Conservation (phyloP, 148 eudicot species). For the Euryodendron excelsum region DNA sequence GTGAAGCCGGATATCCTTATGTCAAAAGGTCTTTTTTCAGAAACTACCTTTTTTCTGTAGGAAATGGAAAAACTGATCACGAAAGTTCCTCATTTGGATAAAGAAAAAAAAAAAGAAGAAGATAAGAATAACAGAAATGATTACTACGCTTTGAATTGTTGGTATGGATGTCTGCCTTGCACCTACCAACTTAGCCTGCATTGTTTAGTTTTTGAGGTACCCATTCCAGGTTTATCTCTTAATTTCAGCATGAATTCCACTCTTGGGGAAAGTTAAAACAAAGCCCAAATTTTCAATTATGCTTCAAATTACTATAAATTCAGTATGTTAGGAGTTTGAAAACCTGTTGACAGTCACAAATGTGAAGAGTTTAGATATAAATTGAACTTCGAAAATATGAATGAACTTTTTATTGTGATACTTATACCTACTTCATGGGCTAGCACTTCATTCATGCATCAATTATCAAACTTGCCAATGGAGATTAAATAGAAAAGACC, state of each 20-base stretch:
- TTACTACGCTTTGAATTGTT: too few species aligned
- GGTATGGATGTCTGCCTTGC: background rate
- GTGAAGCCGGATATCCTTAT: too few species aligned
- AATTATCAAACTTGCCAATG: too few species aligned
- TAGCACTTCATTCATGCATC: too few species aligned
- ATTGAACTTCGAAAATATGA: background rate
- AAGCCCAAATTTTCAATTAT: background rate
- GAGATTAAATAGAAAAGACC: too few species aligned
- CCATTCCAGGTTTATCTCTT: too few species aligned
- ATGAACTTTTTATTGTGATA: background rate
- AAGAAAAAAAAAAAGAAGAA: background rate
- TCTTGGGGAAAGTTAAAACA: too few species aligned
- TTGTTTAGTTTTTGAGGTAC: too few species aligned
- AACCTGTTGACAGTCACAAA: background rate
- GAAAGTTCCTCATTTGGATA: background rate
- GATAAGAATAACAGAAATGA: background rate
- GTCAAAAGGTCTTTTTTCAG: background rate
- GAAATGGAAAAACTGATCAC: background rate
- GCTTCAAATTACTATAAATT: background rate
- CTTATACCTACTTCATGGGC: too few species aligned
- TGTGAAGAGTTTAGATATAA: background rate
- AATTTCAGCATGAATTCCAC: too few species aligned
- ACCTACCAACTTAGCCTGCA: too few species aligned
- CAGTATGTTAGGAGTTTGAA: background rate
- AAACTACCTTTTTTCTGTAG: background rate